Percentiles rank a stretch among this genome's conserved stretches.
phyloP scores from a whole-genome alignment of 371 early-diverging fungal species.

The Phascolomyces articulosus region DNA sequence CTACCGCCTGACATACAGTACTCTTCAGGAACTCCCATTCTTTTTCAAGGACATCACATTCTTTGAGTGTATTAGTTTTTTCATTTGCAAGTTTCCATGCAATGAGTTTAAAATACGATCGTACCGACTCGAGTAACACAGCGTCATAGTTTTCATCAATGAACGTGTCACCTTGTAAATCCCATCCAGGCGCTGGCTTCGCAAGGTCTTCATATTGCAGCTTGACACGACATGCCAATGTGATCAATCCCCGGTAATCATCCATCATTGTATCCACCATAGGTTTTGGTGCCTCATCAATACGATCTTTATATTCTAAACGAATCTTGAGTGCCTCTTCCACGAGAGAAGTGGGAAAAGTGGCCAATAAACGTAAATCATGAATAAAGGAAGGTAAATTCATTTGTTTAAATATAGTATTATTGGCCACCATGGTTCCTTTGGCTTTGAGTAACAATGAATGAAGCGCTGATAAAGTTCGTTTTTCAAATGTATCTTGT shows the following conservation, averaged over 20 bases:
- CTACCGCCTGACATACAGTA: constrained; percentile 66
- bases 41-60: constrained; percentile 79
- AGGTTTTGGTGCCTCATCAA: constrained; percentile 68
- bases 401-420: constrained; percentile 62
- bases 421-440: constrained; percentile 68
- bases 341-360: constrained; percentile 80
- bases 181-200: constrained; percentile 71
- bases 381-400: constrained; percentile 68
- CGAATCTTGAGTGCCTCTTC: constrained; percentile 79
- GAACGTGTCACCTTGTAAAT: constrained; percentile 52
- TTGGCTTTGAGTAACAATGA: constrained; percentile 62
- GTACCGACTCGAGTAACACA: constrained; percentile 70
- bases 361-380: constrained; percentile 68
- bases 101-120: constrained; percentile 79
- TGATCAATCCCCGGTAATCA: constrained; percentile 73
- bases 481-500: constrained; percentile 78
- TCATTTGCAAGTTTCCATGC: constrained; percentile 67
- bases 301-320: constrained; percentile 69
- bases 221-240: constrained; percentile 74
- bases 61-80: constrained; percentile 64
- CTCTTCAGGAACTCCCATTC: constrained; percentile 78
- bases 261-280: constrained; percentile 83
- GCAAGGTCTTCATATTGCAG: constrained; percentile 68
- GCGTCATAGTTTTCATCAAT: constrained; percentile 68
- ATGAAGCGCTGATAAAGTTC: constrained; percentile 65